Percentiles rank a stretch among this genome's conserved stretches.
phyloP scores from a whole-genome alignment of 2,329 filamentous ascomycete species.

The Mariannaea elegans region DNA sequence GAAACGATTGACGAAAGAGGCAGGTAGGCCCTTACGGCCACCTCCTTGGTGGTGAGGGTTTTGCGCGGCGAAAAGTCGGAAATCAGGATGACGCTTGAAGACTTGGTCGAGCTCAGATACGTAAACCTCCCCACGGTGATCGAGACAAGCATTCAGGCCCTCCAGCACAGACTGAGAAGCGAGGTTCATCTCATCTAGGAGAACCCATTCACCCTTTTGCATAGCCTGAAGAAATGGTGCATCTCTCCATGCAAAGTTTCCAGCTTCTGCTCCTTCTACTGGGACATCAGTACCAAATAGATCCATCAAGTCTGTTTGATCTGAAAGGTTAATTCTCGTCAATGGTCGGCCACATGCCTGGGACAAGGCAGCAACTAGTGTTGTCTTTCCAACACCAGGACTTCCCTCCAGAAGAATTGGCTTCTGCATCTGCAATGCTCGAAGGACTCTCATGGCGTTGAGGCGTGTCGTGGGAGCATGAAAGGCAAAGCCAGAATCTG shows the following conservation, averaged over 20 bases:
- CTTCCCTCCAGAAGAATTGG: constrained; percentile 95
- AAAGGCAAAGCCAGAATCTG: constrained; percentile 65
- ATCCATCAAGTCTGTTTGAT: constrained; percentile 98
- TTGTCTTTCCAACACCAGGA: constrained; percentile 98
- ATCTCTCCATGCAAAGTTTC: constrained; percentile 94
- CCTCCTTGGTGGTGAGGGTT: constrained; percentile 98
- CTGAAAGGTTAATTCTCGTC: constrained; percentile 95
- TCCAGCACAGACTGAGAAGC: constrained; percentile 97
- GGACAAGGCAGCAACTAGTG: constrained; percentile 86
- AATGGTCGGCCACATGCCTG: constrained; percentile 81
- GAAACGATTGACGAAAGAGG: constrained; percentile 97
- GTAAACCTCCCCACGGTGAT: constrained; percentile 95
- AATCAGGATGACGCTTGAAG: constrained; percentile 87
- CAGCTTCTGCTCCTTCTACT: constrained; percentile 88
- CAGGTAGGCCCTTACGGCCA: constrained; percentile 91
- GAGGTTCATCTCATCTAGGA: constrained; percentile 98
- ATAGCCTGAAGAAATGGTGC: constrained; percentile 95
- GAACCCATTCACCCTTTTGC: constrained; percentile 96
- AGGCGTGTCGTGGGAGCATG: constrained; percentile 88
- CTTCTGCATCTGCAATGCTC: constrained; percentile 87
- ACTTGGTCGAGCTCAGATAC: constrained; percentile 94
- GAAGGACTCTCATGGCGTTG: constrained; percentile 90
- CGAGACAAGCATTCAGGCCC: constrained; percentile 93
- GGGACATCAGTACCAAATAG: constrained; percentile 97
- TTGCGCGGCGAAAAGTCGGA: constrained; percentile 95